phyloP scores from a whole-genome alignment of 192 early-diverging fungal species.

The Backusella morwellensis region DNA sequence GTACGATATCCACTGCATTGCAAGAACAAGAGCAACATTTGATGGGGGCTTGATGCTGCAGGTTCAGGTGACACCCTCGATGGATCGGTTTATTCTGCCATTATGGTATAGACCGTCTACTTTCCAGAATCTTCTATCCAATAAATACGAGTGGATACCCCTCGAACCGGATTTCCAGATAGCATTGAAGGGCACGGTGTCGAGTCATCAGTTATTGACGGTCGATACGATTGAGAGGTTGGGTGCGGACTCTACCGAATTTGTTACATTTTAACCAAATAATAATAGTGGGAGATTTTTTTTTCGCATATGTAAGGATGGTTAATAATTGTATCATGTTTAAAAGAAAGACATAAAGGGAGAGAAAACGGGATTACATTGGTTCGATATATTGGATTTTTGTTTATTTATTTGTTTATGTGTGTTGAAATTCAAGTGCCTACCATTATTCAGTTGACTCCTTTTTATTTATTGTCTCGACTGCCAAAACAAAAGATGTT shows the following conservation, averaged over 20 bases:
- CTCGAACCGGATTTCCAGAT: not conserved
- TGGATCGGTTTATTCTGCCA: not conserved
- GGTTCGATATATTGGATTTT: not conserved
- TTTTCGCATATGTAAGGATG: no score
- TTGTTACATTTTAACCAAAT: not conserved
- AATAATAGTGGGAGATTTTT: not conserved
- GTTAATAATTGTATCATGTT: no score
- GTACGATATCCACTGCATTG: not conserved
- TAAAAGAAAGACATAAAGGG: not conserved
- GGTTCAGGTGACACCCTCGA: not conserved
- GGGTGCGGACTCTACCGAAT: not conserved
- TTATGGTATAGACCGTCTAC: conserved; percentile 20
- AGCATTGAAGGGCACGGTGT: not conserved
- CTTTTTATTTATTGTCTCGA: not conserved
- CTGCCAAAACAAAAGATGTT: no score
- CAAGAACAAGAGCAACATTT: not conserved
- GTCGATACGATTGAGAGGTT: not conserved
- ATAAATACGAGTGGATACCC: not conserved
- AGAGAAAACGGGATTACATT: not conserved
- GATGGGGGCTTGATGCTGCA: not conserved
- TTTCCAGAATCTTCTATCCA: not conserved
- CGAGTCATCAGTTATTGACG: not conserved
- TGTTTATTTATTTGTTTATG: not conserved
- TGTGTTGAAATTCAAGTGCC: not conserved
- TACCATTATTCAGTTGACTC: not conserved